phyloP scores from a whole-genome alignment of 1,284 basidiomycete species.

The Pyrrhoderma lamaoense region DNA sequence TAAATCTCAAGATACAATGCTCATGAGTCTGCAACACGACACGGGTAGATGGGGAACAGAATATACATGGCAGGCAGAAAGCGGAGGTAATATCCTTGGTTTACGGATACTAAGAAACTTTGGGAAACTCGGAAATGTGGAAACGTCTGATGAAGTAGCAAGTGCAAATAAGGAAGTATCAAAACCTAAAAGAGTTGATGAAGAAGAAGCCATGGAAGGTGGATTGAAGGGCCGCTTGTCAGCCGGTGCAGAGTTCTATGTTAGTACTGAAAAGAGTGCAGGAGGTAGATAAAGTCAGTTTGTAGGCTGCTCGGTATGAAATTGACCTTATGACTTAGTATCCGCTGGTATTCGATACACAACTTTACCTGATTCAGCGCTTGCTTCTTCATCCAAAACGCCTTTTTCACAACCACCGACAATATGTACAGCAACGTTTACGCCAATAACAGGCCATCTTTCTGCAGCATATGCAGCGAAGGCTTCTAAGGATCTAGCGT shows the following conservation, averaged over 20 bases:
- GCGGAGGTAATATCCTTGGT: conserved; percentile 77
- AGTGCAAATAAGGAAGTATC: conserved; percentile 23
- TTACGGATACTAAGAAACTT: conserved; percentile 90
- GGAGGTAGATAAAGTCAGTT: conserved; percentile 55
- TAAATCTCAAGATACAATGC: conserved; percentile 58
- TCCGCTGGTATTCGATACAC: conserved; percentile 92
- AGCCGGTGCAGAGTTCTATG: conserved; percentile 90
- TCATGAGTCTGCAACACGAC: conserved; percentile 88
- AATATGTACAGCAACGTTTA: conserved; percentile 90
- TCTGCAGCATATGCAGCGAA: conserved; percentile 88
- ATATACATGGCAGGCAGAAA: conserved; percentile 91
- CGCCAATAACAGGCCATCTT: conserved; percentile 94
- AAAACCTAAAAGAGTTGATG: conserved; percentile 67
- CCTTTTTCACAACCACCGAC: conserved; percentile 73
- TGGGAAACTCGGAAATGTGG: conserved; percentile 45
- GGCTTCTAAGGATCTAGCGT: conserved; percentile 78
- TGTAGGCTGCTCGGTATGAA: background rate
- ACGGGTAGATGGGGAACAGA: conserved; percentile 90
- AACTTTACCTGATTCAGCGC: conserved; percentile 61
- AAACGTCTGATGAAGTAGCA: conserved; percentile 19
- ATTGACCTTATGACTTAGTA: conserved; percentile 39
- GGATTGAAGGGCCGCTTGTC: conserved; percentile 86
- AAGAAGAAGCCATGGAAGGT: conserved; percentile 85
- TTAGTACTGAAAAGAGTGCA: conserved; percentile 89
- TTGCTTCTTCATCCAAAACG: conserved; percentile 27